Percentiles rank a stretch among this genome's conserved stretches.
phyloP scores from a whole-genome alignment of 2,329 filamentous ascomycete species.

The Massarina eburnea region DNA sequence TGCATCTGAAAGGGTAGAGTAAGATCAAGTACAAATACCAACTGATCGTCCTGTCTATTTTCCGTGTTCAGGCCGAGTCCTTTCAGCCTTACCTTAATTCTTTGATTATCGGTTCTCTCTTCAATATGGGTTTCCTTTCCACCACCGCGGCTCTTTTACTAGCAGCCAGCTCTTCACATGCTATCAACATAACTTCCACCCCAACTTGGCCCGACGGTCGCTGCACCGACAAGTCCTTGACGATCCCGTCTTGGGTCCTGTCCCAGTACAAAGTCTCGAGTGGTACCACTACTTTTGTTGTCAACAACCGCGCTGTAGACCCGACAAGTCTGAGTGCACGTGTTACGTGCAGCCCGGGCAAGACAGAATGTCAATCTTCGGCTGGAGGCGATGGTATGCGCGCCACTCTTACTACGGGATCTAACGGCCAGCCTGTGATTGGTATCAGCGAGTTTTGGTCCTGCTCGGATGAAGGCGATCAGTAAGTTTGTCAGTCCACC shows the following conservation, averaged over 20 bases:
- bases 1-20: no score
- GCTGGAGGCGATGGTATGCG: constrained; percentile 1
- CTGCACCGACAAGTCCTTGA: constrained; percentile 10
- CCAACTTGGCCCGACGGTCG: constrained; percentile 8
- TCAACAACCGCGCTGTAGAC: constrained; percentile 7
- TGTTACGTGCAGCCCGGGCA: constrained; percentile 6
- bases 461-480: constrained; percentile 10
- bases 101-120: neutral
- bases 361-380: neutral
- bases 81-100: neutral
- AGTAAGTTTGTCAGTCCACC: neutral
- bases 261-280: constrained; percentile 4
- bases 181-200: constrained; percentile 5
- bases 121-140: constrained; percentile 1
- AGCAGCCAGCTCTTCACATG: neutral
- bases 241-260: constrained; percentile 7
- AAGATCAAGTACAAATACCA: neutral
- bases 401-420: constrained; percentile 2
- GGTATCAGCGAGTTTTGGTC: constrained; percentile 7
- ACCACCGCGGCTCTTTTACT: neutral
- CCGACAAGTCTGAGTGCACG: neutral
- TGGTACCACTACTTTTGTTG: constrained; percentile 6
- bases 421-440: constrained; percentile 6
- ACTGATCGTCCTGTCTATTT: neutral
- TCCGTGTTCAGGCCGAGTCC: neutral